Evolutionary conservation across 129 eudicot species (phyloP), one percentile per base, ranked within the genome.

Genomic region (Flaveria trinervia): DNA sequence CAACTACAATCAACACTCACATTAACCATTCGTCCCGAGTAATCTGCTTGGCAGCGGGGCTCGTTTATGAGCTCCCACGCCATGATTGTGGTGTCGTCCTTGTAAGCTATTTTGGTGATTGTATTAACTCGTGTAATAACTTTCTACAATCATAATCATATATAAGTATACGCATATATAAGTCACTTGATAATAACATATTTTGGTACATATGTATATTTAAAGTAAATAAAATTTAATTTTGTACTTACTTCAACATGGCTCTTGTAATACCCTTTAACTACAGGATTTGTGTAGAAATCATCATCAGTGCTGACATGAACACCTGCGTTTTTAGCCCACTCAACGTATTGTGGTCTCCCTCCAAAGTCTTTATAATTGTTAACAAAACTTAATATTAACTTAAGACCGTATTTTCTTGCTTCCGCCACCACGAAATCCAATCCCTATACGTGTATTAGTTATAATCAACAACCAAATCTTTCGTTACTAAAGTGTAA

Each of bases 61-160:
- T 91, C 97, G 60, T 91, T 91, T 7, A 91, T 89, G 77, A 91
- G 92, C 74, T 89, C 97, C 97, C 97, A 89, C 3, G 95, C 87
- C 97, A 91, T 88, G 69, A 88, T 88, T 12, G 94, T 86, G 16
- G 87, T 64, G 36, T 91, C 97, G 45, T 91, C 92, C 33, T 43
- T 79, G 75, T 91, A 88, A 10, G 85, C 84, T 28, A 80, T 50
- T 65, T 64, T 81, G 25, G 86, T 91, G 65, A 91, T 78, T 69
- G 86, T 86, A 74, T 90, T 90, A 9, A 90, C 36, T 71, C 97
- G 83, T 65, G 88, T 88, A 30, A 91, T 71, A 3, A 91, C 85
- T 81, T 68, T 91, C 93, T 90, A 85, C 60, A 74, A n/a, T 9
- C 30, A 74, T 30, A 74, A n/a, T 9, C 30, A 74, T 30, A 12